These are phyloP conservation scores for Buddleja alternifolia DNA, from an alignment of 257 asterid genomes.

Conservation along the genomic window DNA sequence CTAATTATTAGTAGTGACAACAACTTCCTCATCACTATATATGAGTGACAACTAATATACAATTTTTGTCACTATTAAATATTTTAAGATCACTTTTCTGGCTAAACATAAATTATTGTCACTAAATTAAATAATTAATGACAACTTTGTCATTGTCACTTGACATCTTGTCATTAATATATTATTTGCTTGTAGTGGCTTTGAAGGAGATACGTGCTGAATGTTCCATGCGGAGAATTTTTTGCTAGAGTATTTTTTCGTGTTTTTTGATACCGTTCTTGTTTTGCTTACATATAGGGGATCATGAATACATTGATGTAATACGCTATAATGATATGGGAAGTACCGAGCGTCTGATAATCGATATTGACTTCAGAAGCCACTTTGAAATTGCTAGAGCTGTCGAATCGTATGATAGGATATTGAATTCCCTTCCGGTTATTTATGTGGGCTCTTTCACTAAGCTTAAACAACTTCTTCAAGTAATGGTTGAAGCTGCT, in stretches of 20 bases:
- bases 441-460: constrained; percentile 61
- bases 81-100: too few species aligned
- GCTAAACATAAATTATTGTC: too few species aligned
- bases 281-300: constrained; percentile 46
- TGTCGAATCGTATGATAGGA: constrained; percentile 63
- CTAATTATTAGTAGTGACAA: too few species aligned
- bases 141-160: too few species aligned
- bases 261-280: not conserved
- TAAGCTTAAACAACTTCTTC: constrained; percentile 63
- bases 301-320: constrained; percentile 72
- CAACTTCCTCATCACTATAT: too few species aligned
- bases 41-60: too few species aligned
- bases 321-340: constrained; percentile 42
- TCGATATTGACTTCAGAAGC: constrained; percentile 75
- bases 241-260: not conserved
- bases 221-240: too few species aligned
- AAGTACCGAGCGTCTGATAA: constrained; percentile 49
- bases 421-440: constrained; percentile 63
- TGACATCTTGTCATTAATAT: too few species aligned
- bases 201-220: too few species aligned
- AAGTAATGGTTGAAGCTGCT: constrained; percentile 82
- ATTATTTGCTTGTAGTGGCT: too few species aligned
- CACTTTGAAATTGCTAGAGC: constrained; percentile 88
- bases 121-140: too few species aligned
- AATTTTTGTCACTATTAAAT: too few species aligned